Base-by-base conservation (phyloP, 179 eudicot genomes). In the Patellifolia procumbens region DNA sequence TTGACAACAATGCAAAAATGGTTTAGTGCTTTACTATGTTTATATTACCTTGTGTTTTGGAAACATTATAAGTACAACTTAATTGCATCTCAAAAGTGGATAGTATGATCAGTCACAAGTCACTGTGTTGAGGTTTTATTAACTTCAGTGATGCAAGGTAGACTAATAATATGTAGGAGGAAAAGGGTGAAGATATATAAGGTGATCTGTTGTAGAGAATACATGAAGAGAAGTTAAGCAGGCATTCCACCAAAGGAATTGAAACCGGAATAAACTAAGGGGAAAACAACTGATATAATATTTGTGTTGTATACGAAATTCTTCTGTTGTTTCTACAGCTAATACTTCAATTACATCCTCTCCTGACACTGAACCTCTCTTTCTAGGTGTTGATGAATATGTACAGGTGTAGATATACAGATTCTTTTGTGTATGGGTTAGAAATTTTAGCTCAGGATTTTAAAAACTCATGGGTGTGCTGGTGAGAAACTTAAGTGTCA, bases 191-290 rank as follows among this genome's bases (percentile, higher is more conserved):
- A 56, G 79, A 75, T n/a, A n/a, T n/a, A n/a, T n/a, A 64, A 72
- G 55, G 76, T 67, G 37, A 60, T 81, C 1, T 87, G 91, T 70
- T 89, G 91, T 60, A 83, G 76, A 71, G 96, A 91, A 76, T 89
- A 85, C 68, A 86, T 91, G 60, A 91, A 87, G 74, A 82, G 88
- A 61, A 89, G 89, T 74, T 56, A 87, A 3, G 95, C 95, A 2
- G 89, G 89, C 4, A 87, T 91, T 72, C 88, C 85, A 29, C 76
- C 89, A 13, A 80, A 82, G 64, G 95, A 91, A 74, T 85, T 89
- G 4, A 84, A 89, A 74, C 82, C 55, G 34, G 82, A 83, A 70
- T 85, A 86, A 77, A 78, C 80, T 32, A 89, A 86, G 79, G 87
- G 83, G 3, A 70, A 76, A 58, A 60, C 79, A 26, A 84, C 87